These are phyloP conservation scores for Rauvolfia tetraphylla DNA, from an alignment of 257 asterid species.

Conservation along the genomic window DNA sequence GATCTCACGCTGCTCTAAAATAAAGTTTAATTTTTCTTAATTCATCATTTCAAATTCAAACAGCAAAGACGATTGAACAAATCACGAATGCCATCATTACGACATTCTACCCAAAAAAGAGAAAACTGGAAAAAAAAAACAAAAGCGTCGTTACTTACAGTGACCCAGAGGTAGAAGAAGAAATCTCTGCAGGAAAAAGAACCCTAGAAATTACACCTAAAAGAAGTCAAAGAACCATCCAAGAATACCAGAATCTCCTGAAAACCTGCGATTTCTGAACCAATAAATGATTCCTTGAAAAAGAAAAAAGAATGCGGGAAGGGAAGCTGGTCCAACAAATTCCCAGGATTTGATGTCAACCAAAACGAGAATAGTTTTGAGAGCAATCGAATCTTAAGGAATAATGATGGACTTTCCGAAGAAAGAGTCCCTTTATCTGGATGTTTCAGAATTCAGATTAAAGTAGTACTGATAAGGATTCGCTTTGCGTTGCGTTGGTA, in stretches of 20 bases:
- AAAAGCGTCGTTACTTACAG: neutral
- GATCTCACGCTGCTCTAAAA: constrained; percentile 3
- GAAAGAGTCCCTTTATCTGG: neutral
- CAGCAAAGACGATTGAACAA: neutral
- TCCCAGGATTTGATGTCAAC: neutral
- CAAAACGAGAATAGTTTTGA: neutral
- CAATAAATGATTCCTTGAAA: neutral
- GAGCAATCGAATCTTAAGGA: constrained; percentile 9
- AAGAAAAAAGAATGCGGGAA: neutral
- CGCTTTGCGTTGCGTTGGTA: no score
- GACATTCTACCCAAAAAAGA: neutral
- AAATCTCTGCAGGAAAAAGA: neutral
- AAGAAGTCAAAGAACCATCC: constrained; percentile 3
- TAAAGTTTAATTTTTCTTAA: neutral
- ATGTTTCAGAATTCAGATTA: neutral
- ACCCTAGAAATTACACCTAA: neutral
- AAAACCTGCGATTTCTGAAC: neutral
- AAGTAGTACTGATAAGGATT: neutral
- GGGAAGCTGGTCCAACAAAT: neutral
- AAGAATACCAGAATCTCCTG: constrained; percentile 7
- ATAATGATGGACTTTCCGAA: constrained; percentile 1
- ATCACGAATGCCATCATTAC: neutral
- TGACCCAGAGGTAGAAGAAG: neutral
- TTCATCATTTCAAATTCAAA: constrained; percentile 3
- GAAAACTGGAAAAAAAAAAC: neutral